phyloP scores from a whole-genome alignment of 208 protist genomes.

The Acanthamoeba rhysodes region DNA sequence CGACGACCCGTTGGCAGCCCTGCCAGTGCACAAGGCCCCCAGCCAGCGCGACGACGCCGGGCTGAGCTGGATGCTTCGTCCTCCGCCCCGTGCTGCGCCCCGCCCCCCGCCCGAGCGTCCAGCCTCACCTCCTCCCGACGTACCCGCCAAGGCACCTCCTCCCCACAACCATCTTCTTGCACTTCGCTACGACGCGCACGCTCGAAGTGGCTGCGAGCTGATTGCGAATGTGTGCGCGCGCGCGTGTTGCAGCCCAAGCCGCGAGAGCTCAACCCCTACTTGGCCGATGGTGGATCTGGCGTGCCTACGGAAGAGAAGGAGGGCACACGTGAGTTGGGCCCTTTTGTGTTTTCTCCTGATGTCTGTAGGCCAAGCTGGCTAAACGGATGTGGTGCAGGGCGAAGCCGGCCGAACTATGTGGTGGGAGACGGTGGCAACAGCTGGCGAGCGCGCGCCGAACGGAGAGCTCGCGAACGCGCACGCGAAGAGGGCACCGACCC shows the following conservation, averaged over 20 bases:
- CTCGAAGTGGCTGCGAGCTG: too few relatives aligned
- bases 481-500: background rate
- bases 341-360: background rate
- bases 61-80: slow-evolving; percentile 23
- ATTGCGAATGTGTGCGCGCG: too few relatives aligned
- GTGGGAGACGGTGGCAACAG: slow-evolving; percentile 16
- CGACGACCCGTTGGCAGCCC: background rate
- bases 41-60: slow-evolving; percentile 6
- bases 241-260: background rate
- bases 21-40: background rate
- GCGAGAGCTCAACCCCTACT: slow-evolving; percentile 35
- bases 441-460: background rate
- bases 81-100: background rate
- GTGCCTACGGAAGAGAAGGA: background rate
- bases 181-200: too few relatives aligned
- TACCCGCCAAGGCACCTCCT: background rate
- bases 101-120: background rate
- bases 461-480: background rate
- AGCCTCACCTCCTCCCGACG: background rate
- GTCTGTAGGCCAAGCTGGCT: too few relatives aligned
- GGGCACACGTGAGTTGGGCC: background rate
- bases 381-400: background rate
- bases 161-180: background rate
- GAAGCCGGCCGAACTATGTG: background rate
- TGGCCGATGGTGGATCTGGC: background rate